Evolutionary conservation across 192 early-diverging fungal species (phyloP), one percentile per base, ranked within the genome.

Genomic region (Cetraspora pellucida): DNA sequence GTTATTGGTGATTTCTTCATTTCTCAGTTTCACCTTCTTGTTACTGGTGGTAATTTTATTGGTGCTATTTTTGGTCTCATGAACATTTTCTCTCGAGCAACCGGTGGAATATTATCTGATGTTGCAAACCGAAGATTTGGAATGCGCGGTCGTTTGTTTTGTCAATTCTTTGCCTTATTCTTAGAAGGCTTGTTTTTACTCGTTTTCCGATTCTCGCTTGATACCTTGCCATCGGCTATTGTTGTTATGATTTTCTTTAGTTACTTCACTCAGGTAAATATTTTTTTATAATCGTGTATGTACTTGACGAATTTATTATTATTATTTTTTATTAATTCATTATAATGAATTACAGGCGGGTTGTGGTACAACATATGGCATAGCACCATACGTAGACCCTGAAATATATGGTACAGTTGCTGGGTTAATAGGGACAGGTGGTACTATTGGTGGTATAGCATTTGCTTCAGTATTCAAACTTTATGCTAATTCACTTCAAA

Each of bases 21-120:
- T 19, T 64, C 21, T 1, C 78, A 81, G 23, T 91, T 88, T 59
- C 50, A 72, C 0, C 77, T 89, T 43, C 64, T 67, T 25, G 80
- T 85, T 49, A 78, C 75, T 1, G 80, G 74, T 27, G 86, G 86
- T 83, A 10, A 90, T 86, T 77, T 61, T 84, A 70, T 89, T 61
- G 90, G 82, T 23, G 83, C 88, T 28, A 73, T 89, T 52, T 91
- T 91, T 83, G 90, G 90, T 30, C 70, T 91, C 19, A 81, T 92
- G 80, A 91, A 91, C 74, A 14, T 91, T 16, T 90, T 91, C 66
- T 87, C 90, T 23, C 87, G 90, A 44, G 82, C 86, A 2, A 74
- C 84, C 4, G 90, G 90, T 31, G 90, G 90, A 21, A 65, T 90
- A 27, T 17, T 89, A 27, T 85, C 87, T 10, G 90, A 91, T 64